Evolutionary conservation across 108 stramenopile species (phyloP), one percentile per base, ranked within the genome.

Genomic region (Fistulifera solaris): DNA sequence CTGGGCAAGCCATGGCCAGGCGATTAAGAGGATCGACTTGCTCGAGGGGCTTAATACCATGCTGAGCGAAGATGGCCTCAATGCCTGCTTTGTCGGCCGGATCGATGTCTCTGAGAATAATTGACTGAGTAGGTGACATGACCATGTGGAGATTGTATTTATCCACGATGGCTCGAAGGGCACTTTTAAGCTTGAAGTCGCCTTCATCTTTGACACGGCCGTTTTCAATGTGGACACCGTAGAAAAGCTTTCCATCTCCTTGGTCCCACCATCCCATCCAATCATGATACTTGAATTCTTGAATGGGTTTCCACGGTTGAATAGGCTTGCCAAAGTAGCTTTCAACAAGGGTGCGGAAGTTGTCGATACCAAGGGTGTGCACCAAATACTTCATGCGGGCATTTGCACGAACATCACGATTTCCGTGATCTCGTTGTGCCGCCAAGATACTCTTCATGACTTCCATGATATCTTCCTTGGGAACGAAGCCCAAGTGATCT

Each of bases 241-340:
- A 86, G 68, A 97, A 95, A 63, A 94, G 67, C 68, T 88, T 93
- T 35, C 98, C 98, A 56, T 99, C 95, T 19, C 93, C 94, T 71
- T 94, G 93, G 46, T 95, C 94, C 81, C 90, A 95, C 98, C 98
- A 99, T 58, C 98, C 98, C 85, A 96, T 94, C 96, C 94, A 94
- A 71, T 97, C 98, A 50, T 73, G 83, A 85, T 95, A 95, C 66
- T 92, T 92, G 89, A 89, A 98, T 54, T 93, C 88, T 31, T 55
- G 38, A 44, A 94, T 76, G 1, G 63, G 63, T 26, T 78, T 58
- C 89, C 82, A 93, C 1, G 94, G 94, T 58, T 83, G 64, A 46
- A 99, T 80, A 39, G 70, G 61, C 67, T 87, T 86, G 23, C 96
- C 96, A 60, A 77, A 84, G 72, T 96, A 94, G 53, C 73, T 75